These are phyloP conservation scores for Spathaspora gorwiae DNA, from an alignment of 805 yeast species.

Conservation along the genomic window DNA sequence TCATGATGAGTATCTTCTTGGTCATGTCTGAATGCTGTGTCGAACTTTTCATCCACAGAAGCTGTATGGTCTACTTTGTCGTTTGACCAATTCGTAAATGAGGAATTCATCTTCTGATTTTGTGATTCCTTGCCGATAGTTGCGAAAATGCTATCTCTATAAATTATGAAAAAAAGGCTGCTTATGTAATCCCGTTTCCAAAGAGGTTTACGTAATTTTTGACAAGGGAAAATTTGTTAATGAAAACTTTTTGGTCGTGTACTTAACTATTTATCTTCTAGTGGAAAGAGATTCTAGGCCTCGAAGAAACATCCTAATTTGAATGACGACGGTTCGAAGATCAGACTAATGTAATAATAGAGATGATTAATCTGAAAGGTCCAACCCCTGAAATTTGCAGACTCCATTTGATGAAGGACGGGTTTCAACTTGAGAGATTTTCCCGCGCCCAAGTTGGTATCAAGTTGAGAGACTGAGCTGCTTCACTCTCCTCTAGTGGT, in stretches of 20 bases:
- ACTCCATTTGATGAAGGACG: no score
- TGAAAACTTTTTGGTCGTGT: background rate
- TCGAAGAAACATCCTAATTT: no score
- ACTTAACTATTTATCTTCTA: no score
- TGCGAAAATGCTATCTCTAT: background rate
- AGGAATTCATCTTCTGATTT: slow-evolving; percentile 15
- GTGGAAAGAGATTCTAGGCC: no score
- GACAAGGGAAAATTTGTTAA: slow-evolving; percentile 7
- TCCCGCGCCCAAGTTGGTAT: no score
- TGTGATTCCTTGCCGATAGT: background rate
- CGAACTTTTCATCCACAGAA: slow-evolving; percentile 22
- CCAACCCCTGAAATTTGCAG: no score
- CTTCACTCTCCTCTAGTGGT: no score
- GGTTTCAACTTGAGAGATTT: no score
- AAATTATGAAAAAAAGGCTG: background rate
- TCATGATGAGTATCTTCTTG: slow-evolving; percentile 11
- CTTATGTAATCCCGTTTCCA: background rate
- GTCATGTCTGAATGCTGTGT: slow-evolving; percentile 26
- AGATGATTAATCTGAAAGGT: no score
- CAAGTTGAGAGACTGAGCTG: no score
- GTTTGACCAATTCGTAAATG: slow-evolving; percentile 20
- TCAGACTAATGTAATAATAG: no score
- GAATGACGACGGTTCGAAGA: no score
- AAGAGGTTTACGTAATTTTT: slow-evolving; percentile 11
- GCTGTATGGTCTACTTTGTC: slow-evolving; percentile 16